These are phyloP conservation scores for Erodium moschatum DNA, from an alignment of 441 rosid genomes.

Conservation along the genomic window DNA sequence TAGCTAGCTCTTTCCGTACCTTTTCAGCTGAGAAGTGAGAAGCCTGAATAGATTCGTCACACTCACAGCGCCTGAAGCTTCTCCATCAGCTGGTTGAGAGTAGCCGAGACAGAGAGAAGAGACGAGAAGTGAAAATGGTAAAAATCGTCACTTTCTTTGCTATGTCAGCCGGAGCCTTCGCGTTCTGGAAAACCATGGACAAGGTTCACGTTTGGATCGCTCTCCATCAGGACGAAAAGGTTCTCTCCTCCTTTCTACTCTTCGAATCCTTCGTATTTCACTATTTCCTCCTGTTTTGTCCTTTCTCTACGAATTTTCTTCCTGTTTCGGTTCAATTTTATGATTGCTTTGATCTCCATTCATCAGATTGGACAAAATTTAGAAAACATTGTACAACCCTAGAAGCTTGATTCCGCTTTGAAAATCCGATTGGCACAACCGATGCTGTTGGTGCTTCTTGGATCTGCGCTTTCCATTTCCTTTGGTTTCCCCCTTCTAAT, in stretches of 20 bases:
- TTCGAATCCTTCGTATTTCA: background rate
- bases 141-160: slow-evolving; percentile 41
- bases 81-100: background rate
- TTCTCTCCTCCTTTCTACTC: background rate
- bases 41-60: no score
- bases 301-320: background rate
- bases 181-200: slow-evolving; percentile 61
- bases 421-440: background rate
- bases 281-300: background rate
- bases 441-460: background rate
- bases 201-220: slow-evolving; percentile 67
- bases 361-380: background rate
- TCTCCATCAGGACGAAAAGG: slow-evolving; percentile 70
- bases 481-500: no score
- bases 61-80: background rate
- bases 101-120: background rate
- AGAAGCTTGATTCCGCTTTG: no score
- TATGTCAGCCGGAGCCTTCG: slow-evolving; percentile 54
- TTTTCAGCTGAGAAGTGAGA: no score
- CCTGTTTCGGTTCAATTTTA: background rate
- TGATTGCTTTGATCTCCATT: background rate
- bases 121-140: slow-evolving; percentile 32
- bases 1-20: no score
- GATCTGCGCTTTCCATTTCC: background rate
- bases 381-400: background rate